Conservation (phyloP, 2,329 filamentous ascomycete genomes). For the Diaporthe humulicola region DNA sequence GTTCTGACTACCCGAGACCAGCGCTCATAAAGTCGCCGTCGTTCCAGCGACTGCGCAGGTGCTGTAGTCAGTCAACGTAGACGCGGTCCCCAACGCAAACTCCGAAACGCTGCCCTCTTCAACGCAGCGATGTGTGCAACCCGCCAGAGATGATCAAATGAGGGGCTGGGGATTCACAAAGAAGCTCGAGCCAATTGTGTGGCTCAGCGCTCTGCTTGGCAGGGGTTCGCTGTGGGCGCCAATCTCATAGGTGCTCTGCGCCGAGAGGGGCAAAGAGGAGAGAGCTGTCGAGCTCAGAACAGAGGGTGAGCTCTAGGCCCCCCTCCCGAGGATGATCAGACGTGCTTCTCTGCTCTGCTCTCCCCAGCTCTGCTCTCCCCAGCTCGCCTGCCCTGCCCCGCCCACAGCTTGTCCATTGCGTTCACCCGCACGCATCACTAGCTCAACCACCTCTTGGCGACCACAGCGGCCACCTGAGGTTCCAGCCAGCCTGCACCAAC, state of each 20-base stretch:
- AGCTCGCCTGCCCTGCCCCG: not conserved
- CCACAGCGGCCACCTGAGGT: not conserved
- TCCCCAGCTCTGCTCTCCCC: not conserved
- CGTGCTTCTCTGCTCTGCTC: not conserved
- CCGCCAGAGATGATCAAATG: constrained; percentile 13
- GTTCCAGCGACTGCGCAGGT: not conserved
- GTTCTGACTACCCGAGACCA: not conserved
- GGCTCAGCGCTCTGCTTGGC: constrained; percentile 20
- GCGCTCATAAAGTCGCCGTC: not conserved
- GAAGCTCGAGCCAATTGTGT: constrained; percentile 31
- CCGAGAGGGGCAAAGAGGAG: constrained; percentile 4
- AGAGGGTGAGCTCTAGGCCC: not conserved
- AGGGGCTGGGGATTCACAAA: constrained; percentile 36
- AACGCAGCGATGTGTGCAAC: constrained; percentile 22
- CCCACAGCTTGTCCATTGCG: not conserved
- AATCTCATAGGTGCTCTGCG: constrained; percentile 27
- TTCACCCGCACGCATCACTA: not conserved
- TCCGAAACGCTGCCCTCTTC: constrained; percentile 25
- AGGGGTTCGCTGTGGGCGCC: constrained; percentile 23
- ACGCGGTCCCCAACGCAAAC: not conserved
- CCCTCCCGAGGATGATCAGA: not conserved
- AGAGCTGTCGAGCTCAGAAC: not conserved
- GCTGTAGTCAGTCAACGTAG: not conserved
- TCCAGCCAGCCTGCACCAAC: not conserved
- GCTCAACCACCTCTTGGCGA: constrained; percentile 2